Evolutionary conservation across 2,329 filamentous ascomycete genomes (phyloP), one percentile per base, ranked within the genome.

Genomic region (Claviceps lovelessii): DNA sequence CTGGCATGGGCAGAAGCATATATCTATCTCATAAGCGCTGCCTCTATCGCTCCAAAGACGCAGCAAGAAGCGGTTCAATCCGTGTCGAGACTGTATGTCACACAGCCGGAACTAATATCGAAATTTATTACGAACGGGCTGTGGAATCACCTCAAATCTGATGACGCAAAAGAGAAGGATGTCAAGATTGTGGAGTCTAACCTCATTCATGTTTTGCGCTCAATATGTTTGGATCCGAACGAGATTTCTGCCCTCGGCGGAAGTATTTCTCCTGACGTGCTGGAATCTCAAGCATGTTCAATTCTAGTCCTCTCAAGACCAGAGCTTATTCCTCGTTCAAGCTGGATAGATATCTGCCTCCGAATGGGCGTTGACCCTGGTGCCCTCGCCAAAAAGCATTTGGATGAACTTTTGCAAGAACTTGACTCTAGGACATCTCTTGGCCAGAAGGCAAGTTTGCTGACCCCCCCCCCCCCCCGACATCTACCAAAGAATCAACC

Each of bases 311-410:
- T 98, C 31, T 85, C 86, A 55, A 85, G 88, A 29, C 76, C 83
- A 23, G 84, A 90, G 57, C 72, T 98, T 41, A 79, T 97, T 56
- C 85, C 89, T 0, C 80, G 80, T 56, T 77, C 83, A 23, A 87
- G 80, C 58, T 98, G 94, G 94, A 97, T 98, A 63, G 85, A 93
- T 46, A 72, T 90, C 3, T 95, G 88, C 63, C 76, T 97, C 54
- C 82, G 82, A 57, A 84, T 86, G 60, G 85, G 84, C 13, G 74
- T 89, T 13, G 93, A 98, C 67, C 93, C 93, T 5, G 91, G 90
- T 19, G 74, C 79, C 28, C 76, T 98, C 55, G 88, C 85, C 2
- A 75, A 76, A 55, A 78, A 81, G 53, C 75, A 84, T 54, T 73
- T 85, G 33, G 74, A 81, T 48, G 69, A 76, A 10, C 79, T 93